Percentiles rank a stretch among this genome's conserved stretches.
phyloP scores from a whole-genome alignment of 2,329 filamentous ascomycete genomes.

The Colletotrichum sp. region DNA sequence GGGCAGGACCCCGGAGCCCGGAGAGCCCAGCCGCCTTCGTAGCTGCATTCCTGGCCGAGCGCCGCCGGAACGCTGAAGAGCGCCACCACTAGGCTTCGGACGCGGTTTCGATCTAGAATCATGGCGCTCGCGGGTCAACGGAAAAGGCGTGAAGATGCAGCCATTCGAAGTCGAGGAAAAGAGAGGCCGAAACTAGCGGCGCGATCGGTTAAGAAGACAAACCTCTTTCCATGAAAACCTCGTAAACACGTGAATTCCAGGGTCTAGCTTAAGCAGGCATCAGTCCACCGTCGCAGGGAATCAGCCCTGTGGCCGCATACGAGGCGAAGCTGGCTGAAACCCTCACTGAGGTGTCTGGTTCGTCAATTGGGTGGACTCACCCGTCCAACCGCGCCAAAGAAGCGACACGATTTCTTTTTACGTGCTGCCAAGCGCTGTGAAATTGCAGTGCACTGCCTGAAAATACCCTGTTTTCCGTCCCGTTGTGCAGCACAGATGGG shows the following conservation, averaged over 20 bases:
- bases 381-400: not conserved
- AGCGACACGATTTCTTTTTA: not conserved
- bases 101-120: accelerated
- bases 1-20: not conserved
- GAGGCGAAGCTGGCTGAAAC: not conserved
- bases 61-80: not conserved
- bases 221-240: not conserved
- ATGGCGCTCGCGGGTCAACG: not conserved
- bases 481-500: not conserved
- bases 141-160: accelerated
- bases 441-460: not conserved
- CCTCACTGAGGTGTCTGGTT: not conserved
- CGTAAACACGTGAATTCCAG: not conserved
- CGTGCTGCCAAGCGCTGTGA: not conserved
- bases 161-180: no score
- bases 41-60: not conserved
- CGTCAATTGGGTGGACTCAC: not conserved
- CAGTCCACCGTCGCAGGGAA: not conserved
- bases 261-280: not conserved
- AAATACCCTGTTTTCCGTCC: not conserved
- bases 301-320: not conserved
- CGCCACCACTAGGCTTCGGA: not conserved
- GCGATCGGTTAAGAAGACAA: not conserved
- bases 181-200: no score
- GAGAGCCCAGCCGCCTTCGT: slow-evolving; percentile 1